Percentiles rank a stretch among this genome's conserved stretches.
Evolutionary conservation across 495 filamentous ascomycete genomes (phyloP).

Genomic region (Trichoderma gamsii): DNA sequence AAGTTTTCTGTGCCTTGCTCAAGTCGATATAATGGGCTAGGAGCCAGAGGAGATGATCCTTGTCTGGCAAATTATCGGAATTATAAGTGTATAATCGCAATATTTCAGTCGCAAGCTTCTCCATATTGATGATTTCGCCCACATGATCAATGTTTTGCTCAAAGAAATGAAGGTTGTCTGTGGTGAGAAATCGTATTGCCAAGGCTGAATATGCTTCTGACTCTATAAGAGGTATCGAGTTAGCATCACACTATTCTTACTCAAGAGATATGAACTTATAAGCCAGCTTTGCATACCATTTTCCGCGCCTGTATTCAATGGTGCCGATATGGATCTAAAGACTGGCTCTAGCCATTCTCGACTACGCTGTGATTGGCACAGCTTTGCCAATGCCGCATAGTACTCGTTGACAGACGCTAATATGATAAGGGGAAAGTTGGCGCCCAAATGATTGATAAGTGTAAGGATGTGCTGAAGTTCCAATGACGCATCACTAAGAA

Average conservation of each 20-base stretch:
- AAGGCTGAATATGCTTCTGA: background rate
- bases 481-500: slow-evolving; percentile 15
- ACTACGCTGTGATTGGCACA: background rate
- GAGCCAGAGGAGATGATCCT: slow-evolving; percentile 58
- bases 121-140: slow-evolving; percentile 21
- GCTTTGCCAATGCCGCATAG: background rate
- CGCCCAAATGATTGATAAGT: background rate
- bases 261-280: no score
- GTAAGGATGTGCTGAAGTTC: background rate
- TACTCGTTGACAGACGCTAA: background rate
- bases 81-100: slow-evolving; percentile 16
- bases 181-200: background rate
- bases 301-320: background rate
- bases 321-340: background rate
- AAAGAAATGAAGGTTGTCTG: background rate
- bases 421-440: background rate
- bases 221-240: background rate
- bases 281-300: background rate
- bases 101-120: slow-evolving; percentile 21
- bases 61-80: slow-evolving; percentile 17
- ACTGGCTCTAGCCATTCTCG: background rate
- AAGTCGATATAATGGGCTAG: slow-evolving; percentile 76
- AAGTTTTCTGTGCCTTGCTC: slow-evolving; percentile 41
- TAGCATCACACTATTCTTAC: background rate
- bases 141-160: slow-evolving; percentile 6